Conservation (phyloP, 2,329 filamentous ascomycete species). For the Phialemoniopsis sp. region DNA sequence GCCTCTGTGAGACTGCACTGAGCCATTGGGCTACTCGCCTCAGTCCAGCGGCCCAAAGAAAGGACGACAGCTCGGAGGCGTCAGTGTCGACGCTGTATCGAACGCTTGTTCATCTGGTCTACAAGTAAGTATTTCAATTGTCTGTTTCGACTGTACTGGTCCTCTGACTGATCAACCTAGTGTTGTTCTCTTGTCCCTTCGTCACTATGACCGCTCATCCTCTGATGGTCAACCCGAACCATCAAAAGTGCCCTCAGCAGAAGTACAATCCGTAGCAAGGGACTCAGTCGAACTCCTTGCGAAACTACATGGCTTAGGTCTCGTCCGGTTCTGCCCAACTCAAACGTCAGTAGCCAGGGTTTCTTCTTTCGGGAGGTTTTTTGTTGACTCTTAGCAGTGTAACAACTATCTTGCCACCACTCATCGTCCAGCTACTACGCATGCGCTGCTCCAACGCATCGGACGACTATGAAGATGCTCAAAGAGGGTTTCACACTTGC, state of each 20-base stretch:
- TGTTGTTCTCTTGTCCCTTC: neutral
- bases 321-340: constrained; percentile 11
- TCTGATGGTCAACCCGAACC: neutral
- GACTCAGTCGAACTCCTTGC: constrained; percentile 9
- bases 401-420: constrained; percentile 8
- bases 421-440: constrained; percentile 12
- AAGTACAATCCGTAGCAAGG: constrained; percentile 7
- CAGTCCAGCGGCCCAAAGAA: neutral
- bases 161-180: neutral
- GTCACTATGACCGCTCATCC: neutral
- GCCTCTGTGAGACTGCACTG: constrained; percentile 8
- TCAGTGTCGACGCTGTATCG: neutral
- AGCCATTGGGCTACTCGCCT: neutral
- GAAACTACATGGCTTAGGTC: constrained; percentile 8
- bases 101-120: neutral
- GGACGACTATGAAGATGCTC: neutral
- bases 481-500: constrained; percentile 8
- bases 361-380: neutral
- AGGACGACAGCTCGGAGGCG: neutral
- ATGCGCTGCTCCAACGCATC: constrained; percentile 3
- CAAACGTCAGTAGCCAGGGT: constrained; percentile 6
- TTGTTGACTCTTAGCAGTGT: constrained; percentile 8
- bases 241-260: neutral
- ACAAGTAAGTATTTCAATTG: neutral
- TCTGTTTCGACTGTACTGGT: neutral